Evolutionary conservation across 768 basidiomycete genomes (phyloP).

Genomic region (Vararia minispora): DNA sequence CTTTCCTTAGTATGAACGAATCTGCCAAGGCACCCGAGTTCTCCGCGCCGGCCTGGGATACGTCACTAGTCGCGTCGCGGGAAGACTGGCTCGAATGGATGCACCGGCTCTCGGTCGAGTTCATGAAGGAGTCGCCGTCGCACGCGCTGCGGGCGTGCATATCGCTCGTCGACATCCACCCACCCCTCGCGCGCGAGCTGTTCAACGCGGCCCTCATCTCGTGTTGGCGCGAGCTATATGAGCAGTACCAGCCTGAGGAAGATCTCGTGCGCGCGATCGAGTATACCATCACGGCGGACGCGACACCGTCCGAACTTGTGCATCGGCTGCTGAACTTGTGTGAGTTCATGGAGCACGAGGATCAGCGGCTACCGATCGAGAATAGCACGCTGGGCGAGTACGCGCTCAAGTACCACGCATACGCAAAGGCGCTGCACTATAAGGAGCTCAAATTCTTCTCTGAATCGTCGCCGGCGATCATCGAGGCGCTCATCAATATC

Average conservation of each 20-base stretch:
- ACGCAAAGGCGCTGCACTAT: constrained; percentile 96
- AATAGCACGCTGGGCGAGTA: constrained; percentile 89
- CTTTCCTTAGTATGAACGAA: constrained; percentile 36
- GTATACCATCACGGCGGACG: constrained; percentile 64
- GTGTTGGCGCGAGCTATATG: constrained; percentile 93
- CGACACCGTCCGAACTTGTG: constrained; percentile 78
- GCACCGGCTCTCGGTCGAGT: constrained; percentile 83
- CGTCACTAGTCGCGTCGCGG: constrained; percentile 56
- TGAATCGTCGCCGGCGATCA: constrained; percentile 81
- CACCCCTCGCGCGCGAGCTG: constrained; percentile 84
- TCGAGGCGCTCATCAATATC: constrained; percentile 91
- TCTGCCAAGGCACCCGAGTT: constrained; percentile 56
- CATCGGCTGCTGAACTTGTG: constrained; percentile 88
- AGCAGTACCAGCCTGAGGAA: constrained; percentile 98
- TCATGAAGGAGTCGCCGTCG: constrained; percentile 97
- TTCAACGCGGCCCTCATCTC: constrained; percentile 98
- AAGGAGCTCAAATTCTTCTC: constrained; percentile 96
- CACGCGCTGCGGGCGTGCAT: constrained; percentile 97
- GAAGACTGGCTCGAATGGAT: constrained; percentile 98
- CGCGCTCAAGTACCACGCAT: constrained; percentile 87
- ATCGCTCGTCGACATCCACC: constrained; percentile 84
- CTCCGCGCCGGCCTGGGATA: constrained; percentile 87
- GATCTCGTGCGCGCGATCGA: constrained; percentile 90
- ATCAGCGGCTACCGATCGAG: constrained; percentile 89
- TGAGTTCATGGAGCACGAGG: constrained; percentile 99